Evolutionary conservation across 1,284 basidiomycete species (phyloP), one percentile per base, ranked within the genome.

Genomic region (Cerioporus squamosus): DNA sequence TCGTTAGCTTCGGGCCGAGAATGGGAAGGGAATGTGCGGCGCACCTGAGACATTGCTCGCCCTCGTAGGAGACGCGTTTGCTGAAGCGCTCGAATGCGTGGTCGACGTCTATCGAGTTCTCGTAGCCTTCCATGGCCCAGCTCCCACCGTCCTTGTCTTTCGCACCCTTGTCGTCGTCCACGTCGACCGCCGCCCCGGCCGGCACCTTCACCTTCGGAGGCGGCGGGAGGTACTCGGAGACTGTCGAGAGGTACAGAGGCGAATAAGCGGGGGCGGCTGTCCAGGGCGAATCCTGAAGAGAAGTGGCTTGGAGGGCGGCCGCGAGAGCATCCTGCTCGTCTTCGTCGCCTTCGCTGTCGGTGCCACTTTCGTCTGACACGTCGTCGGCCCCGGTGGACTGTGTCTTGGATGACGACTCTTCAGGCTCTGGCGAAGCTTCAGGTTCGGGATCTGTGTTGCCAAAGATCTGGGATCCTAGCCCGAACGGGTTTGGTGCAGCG

Each of bases 81-180:
- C 82, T 84, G 70, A 95, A 95, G n/a, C 83, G 79, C 63, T 92
- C 86, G 70, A 95, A 95, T 2, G 90, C 82, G 48, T 84, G 82
- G 70, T 95, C 93, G 29, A 90, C 78, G 31, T 89, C 79, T 53
- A 89, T 70, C 33, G 90, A 90, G 68, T 90, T 86, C 72, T 94
- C 93, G 67, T 92, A 95, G 15, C 80, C 77, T 71, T 95, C 93
- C 9, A 82, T 75, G 3, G 76, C 74, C 89, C 88, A 92, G 2
- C 74, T 77, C 7, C 77, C 71, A 18, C 33, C 42, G 49, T 55
- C 58, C 45, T 59, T 63, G 48, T 79, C 79, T 54, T 81, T 83
- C 52, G 72, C 71, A 12, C 74, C 74, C 62, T 78, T 78, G 29
- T 67, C 70, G 39, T 72, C 74, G 44, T 73, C 70, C n/a, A 70